Evolutionary conservation across 257 asterid species (phyloP), one percentile per base, ranked within the genome.

Genomic region (Solanum pennellii): DNA sequence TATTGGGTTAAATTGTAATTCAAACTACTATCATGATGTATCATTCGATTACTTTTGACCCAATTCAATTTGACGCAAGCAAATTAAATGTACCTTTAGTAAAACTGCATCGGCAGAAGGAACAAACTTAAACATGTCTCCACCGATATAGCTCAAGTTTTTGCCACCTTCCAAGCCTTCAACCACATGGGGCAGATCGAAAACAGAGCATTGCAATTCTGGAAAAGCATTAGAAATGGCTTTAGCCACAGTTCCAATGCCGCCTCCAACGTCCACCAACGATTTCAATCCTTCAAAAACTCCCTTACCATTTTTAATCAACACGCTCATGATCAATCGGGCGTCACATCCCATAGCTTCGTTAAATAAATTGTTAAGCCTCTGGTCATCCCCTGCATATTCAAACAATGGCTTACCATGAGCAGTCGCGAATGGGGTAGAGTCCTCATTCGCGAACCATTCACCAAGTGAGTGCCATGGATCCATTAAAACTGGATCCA

Each of bases 211-310:
- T 7, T 88, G 84, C 35, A 56, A 37, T 18, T 49, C 29, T n/a
- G 88, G 89, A 31, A 86, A 90, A n/a, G 23, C 84, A 35, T 83
- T 18, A 12, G 87, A 87, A n/a, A 89, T 86, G 13, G 76, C 76
- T 69, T 69, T 69, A 15, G n/a, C 76, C 76, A 69, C 42, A 15
- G 76, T 15, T 69, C 76, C 45, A 60, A 4, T 89, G 79, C 79
- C 44, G 0, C 79, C 79, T 33, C 79, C 79, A 72, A 68, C 75
- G 75, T 68, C 75, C 39, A 68, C 39, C 39, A 68, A 18, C 11
- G 45, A 72, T 72, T 2, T 72, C 25, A 33, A 18, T 0, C 79
- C 89, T 18, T 89, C 89, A 60, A 89, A 89, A 74, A 88, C 52
- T 21, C 18, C 27, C 44, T 71, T 33, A 18, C 74, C 35, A 66